Conservation (phyloP, 768 basidiomycete genomes). For the Boletus vermiculosoides region DNA sequence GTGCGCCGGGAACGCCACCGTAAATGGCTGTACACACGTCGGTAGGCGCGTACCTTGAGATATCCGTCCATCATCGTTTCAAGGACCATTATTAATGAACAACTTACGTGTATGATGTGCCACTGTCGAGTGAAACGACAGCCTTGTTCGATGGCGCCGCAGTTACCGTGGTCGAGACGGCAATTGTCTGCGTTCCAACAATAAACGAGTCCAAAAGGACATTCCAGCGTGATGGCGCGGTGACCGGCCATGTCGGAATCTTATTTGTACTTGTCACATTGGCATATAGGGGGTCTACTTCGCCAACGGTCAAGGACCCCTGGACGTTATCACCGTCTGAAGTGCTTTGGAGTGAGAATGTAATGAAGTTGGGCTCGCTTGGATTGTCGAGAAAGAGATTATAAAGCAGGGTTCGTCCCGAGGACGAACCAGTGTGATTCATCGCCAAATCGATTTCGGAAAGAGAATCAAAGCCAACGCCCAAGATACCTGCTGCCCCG, state of each 20-base stretch:
- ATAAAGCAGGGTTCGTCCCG: constrained; percentile 70
- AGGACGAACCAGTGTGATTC: constrained; percentile 53
- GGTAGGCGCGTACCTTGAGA: constrained; percentile 62
- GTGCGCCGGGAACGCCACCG: constrained; percentile 59
- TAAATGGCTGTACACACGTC: constrained; percentile 72
- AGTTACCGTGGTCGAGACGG: constrained; percentile 53
- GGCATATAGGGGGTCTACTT: constrained; percentile 62
- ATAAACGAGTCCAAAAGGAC: constrained; percentile 73
- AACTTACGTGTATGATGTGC: constrained; percentile 75
- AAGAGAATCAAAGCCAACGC: constrained; percentile 75
- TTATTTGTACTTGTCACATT: constrained; percentile 53
- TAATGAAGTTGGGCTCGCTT: constrained; percentile 74
- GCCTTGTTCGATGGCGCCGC: constrained; percentile 67
- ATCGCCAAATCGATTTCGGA: constrained; percentile 67
- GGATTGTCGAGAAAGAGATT: constrained; percentile 73
- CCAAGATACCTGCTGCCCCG: constrained; percentile 69
- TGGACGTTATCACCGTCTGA: constrained; percentile 53
- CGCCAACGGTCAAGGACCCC: constrained; percentile 75
- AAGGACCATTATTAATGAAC: neutral
- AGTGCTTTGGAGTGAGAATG: constrained; percentile 68
- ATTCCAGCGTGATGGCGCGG: constrained; percentile 68
- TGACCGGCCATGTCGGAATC: constrained; percentile 74
- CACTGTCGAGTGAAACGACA: constrained; percentile 76
- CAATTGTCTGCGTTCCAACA: constrained; percentile 49
- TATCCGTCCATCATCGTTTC: constrained; percentile 5